Conservation (phyloP, 169 alveolate genomes). For the Eimeria acervulina region DNA sequence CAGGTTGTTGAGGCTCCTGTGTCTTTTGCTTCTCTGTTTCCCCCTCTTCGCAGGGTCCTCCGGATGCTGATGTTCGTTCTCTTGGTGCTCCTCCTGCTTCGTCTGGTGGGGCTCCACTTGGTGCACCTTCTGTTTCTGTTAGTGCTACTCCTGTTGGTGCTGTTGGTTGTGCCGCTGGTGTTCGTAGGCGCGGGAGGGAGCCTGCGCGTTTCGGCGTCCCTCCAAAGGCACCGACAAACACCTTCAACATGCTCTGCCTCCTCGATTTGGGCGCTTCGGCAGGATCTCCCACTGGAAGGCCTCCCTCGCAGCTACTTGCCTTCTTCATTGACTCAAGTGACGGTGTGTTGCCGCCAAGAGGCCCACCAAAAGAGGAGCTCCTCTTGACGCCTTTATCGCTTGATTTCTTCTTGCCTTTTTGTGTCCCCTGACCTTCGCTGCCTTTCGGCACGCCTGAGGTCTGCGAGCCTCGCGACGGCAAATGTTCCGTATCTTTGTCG, state of each 20-base stretch:
- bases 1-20: not conserved
- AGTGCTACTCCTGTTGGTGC: not conserved
- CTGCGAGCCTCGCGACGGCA: no score
- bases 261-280: not conserved
- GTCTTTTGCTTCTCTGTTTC: not conserved
- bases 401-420: no score
- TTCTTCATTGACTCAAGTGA: no score
- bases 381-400: no score
- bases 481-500: no score
- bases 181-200: not conserved
- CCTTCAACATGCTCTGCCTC: not conserved
- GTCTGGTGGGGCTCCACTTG: not conserved
- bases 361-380: no score
- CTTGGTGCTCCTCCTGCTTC: not conserved
- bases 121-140: not conserved
- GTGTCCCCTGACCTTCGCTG: no score
- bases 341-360: no score
- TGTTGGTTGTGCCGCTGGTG: not conserved
- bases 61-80: not conserved
- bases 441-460: no score
- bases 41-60: not conserved
- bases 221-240: not conserved
- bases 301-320: no score
- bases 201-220: not conserved
- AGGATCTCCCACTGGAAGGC: not conserved